Percentiles rank a stretch among this genome's conserved stretches.
phyloP scores from a whole-genome alignment of 306 rosid species.

The Prunus dulcis region DNA sequence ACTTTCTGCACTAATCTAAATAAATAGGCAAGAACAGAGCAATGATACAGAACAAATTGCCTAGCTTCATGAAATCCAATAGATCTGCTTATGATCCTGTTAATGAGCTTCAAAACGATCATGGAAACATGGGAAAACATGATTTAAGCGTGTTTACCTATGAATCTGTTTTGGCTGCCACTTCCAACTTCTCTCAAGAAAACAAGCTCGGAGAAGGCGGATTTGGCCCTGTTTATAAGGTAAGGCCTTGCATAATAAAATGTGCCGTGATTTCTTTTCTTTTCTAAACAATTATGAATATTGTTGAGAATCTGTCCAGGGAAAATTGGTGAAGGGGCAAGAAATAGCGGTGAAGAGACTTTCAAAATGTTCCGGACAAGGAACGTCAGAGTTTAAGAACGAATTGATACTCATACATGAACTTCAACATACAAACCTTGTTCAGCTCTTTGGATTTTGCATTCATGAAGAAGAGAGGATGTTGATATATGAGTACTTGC shows the following conservation, averaged over 20 bases:
- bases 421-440: constrained; percentile 16
- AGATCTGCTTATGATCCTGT: background rate
- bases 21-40: background rate
- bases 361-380: constrained; percentile 12
- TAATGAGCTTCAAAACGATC: background rate
- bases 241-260: background rate
- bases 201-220: constrained; percentile 4
- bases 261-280: background rate
- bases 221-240: constrained; percentile 13
- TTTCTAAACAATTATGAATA: background rate
- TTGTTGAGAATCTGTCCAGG: constrained; percentile 13
- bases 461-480: constrained; percentile 7
- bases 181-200: background rate
- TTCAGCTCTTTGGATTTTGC: constrained; percentile 9
- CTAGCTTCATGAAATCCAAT: background rate
- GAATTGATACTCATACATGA: constrained; percentile 11
- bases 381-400: constrained; percentile 5
- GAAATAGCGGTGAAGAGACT: constrained; percentile 42
- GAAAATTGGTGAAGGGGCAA: background rate
- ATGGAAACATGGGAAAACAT: background rate
- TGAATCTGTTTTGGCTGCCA: constrained; percentile 5
- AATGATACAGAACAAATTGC: background rate
- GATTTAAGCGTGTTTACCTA: constrained; percentile 5
- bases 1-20: background rate
- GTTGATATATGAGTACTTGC: constrained; percentile 5